These are phyloP conservation scores for Hygrocybe coccinea DNA, from an alignment of 768 basidiomycete species.

Conservation along the genomic window DNA sequence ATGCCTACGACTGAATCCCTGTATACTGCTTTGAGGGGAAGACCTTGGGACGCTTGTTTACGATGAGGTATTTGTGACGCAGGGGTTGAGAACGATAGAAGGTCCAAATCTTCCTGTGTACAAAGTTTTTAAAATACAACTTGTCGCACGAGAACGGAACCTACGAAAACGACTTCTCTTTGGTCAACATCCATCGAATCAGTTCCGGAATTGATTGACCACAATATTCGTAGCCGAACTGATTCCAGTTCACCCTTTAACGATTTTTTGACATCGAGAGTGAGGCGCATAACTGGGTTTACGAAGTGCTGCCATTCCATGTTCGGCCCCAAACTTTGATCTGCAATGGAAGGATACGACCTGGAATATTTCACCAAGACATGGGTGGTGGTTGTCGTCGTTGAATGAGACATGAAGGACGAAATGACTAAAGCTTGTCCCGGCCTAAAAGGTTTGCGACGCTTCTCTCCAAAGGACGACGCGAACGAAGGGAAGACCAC, in stretches of 20 bases:
- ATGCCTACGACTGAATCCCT: slow-evolving; percentile 70
- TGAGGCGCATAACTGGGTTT: slow-evolving; percentile 60
- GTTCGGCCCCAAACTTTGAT: slow-evolving; percentile 4
- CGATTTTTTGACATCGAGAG: slow-evolving; percentile 56
- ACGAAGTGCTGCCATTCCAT: slow-evolving; percentile 76
- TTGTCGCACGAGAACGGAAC: slow-evolving; percentile 22
- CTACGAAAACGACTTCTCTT: slow-evolving; percentile 63
- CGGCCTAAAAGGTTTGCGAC: neutral
- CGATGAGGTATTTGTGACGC: slow-evolving; percentile 12
- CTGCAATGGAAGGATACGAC: slow-evolving; percentile 39
- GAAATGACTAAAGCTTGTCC: neutral
- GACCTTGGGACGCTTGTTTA: slow-evolving; percentile 42
- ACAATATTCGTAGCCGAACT: slow-evolving; percentile 59
- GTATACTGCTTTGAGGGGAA: slow-evolving; percentile 79
- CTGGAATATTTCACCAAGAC: slow-evolving; percentile 62
- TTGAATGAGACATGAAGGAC: slow-evolving; percentile 46
- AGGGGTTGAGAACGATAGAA: slow-evolving; percentile 54
- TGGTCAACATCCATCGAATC: slow-evolving; percentile 33
- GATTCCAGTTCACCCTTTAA: slow-evolving; percentile 51
- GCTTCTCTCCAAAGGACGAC: neutral
- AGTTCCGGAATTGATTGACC: slow-evolving; percentile 47
- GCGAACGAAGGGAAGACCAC: too few species aligned
- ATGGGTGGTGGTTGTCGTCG: slow-evolving; percentile 56
- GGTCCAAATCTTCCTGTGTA: slow-evolving; percentile 69
- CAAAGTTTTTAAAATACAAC: slow-evolving; percentile 4